A percentile compares a stretch with the other conserved stretches of the same genome.
phyloP scores from a whole-genome alignment of 1,139 yeast genomes.

The Taphrina sp. region DNA sequence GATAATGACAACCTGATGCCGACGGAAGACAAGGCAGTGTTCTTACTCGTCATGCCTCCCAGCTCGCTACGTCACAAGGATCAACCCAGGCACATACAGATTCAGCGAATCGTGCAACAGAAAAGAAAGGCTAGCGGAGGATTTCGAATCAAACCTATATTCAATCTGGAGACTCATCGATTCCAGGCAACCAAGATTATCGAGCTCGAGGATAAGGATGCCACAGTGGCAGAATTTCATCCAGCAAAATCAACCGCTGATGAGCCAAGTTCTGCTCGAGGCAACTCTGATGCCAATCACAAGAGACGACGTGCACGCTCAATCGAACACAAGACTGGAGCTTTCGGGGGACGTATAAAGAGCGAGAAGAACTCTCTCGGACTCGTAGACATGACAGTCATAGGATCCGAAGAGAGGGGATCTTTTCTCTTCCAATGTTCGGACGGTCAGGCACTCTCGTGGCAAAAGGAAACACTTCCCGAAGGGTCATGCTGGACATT shows the following conservation, averaged over 20 bases:
- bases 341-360: slow-evolving; percentile 11
- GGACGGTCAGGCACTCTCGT: slow-evolving; percentile 6
- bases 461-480: slow-evolving; percentile 4
- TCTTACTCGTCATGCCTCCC: slow-evolving; percentile 24
- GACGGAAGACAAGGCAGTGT: slow-evolving; percentile 10
- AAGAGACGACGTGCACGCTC: slow-evolving; percentile 9
- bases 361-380: neutral
- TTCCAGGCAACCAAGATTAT: slow-evolving; percentile 14
- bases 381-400: neutral
- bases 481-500: slow-evolving; percentile 1
- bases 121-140: neutral
- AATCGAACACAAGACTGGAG: slow-evolving; percentile 17
- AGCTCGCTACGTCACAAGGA: slow-evolving; percentile 16
- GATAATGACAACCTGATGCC: slow-evolving; percentile 3
- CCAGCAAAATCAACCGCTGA: slow-evolving; percentile 1
- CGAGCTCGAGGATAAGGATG: slow-evolving; percentile 29
- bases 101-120: slow-evolving; percentile 14
- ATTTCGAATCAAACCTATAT: slow-evolving; percentile 20
- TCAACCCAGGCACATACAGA: slow-evolving; percentile 11
- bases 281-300: neutral
- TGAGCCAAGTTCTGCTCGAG: neutral
- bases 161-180: slow-evolving; percentile 22
- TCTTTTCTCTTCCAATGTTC: slow-evolving; percentile 10
- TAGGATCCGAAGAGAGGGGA: slow-evolving; percentile 6
- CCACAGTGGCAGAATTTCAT: slow-evolving; percentile 22